These are phyloP conservation scores for Eucalyptus tenuipes DNA, from an alignment of 345 rosid genomes.

Conservation along the genomic window DNA sequence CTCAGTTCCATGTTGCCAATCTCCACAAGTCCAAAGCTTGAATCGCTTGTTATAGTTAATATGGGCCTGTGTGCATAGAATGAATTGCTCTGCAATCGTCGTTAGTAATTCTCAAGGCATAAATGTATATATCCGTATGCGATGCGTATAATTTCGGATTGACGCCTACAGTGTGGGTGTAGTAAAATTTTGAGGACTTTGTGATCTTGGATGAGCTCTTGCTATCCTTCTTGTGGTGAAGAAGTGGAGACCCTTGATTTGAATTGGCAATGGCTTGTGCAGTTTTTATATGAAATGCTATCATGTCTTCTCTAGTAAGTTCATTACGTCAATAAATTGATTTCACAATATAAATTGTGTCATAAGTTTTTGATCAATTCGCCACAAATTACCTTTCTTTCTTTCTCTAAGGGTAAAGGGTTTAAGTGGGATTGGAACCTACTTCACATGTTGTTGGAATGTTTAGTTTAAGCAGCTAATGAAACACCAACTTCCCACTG, in stretches of 20 bases:
- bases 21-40: not conserved
- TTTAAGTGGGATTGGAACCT: not conserved
- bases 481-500: not conserved
- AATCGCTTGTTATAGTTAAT: not conserved
- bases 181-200: not conserved
- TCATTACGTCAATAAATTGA: not conserved
- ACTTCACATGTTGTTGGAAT: not conserved
- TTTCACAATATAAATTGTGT: not conserved
- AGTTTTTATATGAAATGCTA: not conserved
- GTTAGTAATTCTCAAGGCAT: not conserved
- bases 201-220: not conserved
- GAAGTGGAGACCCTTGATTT: not conserved
- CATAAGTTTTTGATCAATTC: not conserved
- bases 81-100: not conserved
- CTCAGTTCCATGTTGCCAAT: slow-evolving; percentile 56
- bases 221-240: not conserved
- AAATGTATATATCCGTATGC: not conserved
- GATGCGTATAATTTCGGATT: not conserved
- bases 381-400: not conserved
- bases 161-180: not conserved
- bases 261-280: not conserved
- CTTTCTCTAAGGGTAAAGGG: not conserved
- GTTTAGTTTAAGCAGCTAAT: not conserved
- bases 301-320: not conserved
- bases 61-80: not conserved